Evolutionary conservation across 306 rosid species (phyloP).

Genomic region (Corylus heterophylla): DNA sequence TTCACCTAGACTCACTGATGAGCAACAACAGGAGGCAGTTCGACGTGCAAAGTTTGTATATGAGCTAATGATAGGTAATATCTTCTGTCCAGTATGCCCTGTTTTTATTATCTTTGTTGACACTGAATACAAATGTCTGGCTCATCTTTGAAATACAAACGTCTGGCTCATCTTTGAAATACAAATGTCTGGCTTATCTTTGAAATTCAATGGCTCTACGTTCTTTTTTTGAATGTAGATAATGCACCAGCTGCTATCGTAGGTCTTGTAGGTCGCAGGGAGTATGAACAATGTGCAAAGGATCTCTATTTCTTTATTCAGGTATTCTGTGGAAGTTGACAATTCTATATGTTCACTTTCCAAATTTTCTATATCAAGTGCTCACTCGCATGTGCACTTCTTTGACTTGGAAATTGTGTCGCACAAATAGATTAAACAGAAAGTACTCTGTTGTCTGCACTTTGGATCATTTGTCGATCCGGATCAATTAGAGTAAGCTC

Average conservation of each 20-base stretch:
- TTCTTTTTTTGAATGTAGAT: constrained; percentile 44
- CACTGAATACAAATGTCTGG: neutral
- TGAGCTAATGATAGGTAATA: constrained; percentile 83
- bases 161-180: neutral
- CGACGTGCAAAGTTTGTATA: constrained; percentile 89
- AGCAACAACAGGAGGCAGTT: constrained; percentile 66
- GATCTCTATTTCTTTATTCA: constrained; percentile 92
- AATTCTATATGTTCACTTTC: constrained; percentile 2
- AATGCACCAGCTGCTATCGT: constrained; percentile 85
- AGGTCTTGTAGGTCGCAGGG: constrained; percentile 89
- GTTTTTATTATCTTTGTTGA: constrained; percentile 9
- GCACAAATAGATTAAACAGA: neutral
- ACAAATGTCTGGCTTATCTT: neutral
- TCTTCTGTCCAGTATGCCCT: constrained; percentile 14
- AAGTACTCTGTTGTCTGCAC: neutral
- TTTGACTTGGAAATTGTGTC: neutral
- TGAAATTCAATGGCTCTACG: neutral
- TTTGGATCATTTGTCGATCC: neutral
- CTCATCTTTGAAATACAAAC: neutral
- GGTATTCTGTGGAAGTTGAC: constrained; percentile 42
- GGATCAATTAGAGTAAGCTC: neutral
- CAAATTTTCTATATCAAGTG: neutral
- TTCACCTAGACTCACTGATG: constrained; percentile 52
- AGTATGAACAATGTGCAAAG: constrained; percentile 92
- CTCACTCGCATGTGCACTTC: no score